phyloP scores from a whole-genome alignment of 2,329 filamentous ascomycete species.

The Aspergillus jensenii region DNA sequence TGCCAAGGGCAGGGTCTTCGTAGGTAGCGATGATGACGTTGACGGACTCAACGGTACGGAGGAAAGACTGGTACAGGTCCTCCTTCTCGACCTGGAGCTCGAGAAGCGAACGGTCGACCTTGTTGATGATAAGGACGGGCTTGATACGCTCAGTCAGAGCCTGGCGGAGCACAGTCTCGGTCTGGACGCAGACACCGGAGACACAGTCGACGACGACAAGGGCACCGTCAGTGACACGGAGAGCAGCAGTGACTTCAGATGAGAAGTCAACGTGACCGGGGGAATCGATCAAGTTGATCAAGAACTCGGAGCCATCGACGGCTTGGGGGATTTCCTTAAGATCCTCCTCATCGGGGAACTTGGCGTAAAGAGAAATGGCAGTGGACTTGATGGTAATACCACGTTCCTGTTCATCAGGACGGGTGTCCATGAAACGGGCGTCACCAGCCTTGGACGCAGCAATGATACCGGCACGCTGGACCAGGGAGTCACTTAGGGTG shows the following conservation, averaged over 20 bases:
- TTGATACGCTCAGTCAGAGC: slow-evolving; percentile 99
- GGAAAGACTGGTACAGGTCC: slow-evolving; percentile 99
- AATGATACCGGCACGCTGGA: slow-evolving; percentile 99
- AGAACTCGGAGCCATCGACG: slow-evolving; percentile 90
- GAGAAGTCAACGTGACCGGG: slow-evolving; percentile 99
- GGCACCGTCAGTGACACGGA: slow-evolving; percentile 99
- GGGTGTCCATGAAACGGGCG: slow-evolving; percentile 93
- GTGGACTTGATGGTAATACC: slow-evolving; percentile 99
- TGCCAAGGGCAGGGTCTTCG: slow-evolving; percentile 93
- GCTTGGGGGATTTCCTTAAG: slow-evolving; percentile 90
- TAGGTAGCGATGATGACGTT: slow-evolving; percentile 99
- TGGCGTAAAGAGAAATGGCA: slow-evolving; percentile 95
- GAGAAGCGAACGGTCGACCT: slow-evolving; percentile 99
- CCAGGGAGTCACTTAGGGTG: slow-evolving; percentile 97
- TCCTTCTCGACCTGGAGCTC: slow-evolving; percentile 99
- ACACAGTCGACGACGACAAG: slow-evolving; percentile 99
- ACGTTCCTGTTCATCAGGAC: slow-evolving; percentile 97
- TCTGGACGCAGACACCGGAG: slow-evolving; percentile 99
- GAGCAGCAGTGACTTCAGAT: slow-evolving; percentile 97
- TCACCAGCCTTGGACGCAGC: slow-evolving; percentile 97
- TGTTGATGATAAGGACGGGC: slow-evolving; percentile 99
- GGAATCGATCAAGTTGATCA: slow-evolving; percentile 99
- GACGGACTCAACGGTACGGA: slow-evolving; percentile 98
- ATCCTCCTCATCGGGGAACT: slow-evolving; percentile 77
- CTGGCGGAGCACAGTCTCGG: slow-evolving; percentile 98